A percentile compares a stretch with the other conserved stretches of the same genome.
Conservation (phyloP, 164 flowering plant species). For the Vitis rotundifolia region DNA sequence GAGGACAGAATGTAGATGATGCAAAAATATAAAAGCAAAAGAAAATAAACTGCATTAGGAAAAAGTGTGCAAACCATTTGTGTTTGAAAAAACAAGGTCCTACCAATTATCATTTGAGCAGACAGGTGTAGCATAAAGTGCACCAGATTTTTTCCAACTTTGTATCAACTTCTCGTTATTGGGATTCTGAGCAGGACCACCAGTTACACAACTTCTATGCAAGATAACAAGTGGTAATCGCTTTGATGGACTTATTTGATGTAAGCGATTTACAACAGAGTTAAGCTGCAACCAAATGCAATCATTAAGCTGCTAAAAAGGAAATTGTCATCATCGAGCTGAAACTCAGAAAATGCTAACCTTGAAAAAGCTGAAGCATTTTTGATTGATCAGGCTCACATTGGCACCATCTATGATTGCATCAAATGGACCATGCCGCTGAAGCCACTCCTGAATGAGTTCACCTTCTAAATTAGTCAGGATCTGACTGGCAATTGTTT, state of each 20-base stretch:
- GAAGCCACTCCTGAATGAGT: slow-evolving; percentile 85
- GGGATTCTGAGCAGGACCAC: slow-evolving; percentile 64
- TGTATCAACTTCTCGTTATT: slow-evolving; percentile 59
- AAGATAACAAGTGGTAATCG: slow-evolving; percentile 75
- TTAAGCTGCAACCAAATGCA: slow-evolving; percentile 55
- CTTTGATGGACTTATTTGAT: slow-evolving; percentile 62
- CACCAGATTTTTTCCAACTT: slow-evolving; percentile 65
- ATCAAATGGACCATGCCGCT: slow-evolving; percentile 85
- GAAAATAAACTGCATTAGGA: background rate
- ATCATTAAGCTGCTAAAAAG: slow-evolving; percentile 1
- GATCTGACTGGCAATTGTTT: slow-evolving; percentile 9
- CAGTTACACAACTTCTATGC: slow-evolving; percentile 63
- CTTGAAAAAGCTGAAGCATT: slow-evolving; percentile 61
- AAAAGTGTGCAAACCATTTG: background rate
- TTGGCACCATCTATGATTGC: slow-evolving; percentile 97
- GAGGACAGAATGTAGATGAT: too few species aligned
- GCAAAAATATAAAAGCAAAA: too few species aligned
- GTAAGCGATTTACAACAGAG: slow-evolving; percentile 54
- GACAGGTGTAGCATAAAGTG: slow-evolving; percentile 78
- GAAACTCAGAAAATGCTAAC: slow-evolving; percentile 25
- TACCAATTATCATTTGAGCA: slow-evolving; percentile 99
- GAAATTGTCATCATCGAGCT: background rate
- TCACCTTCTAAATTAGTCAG: slow-evolving; percentile 22
- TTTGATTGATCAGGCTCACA: slow-evolving; percentile 52
- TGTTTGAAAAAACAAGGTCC: too few species aligned